Evolutionary conservation across 345 rosid species (phyloP).

Genomic region (Eucalyptus marginata): DNA sequence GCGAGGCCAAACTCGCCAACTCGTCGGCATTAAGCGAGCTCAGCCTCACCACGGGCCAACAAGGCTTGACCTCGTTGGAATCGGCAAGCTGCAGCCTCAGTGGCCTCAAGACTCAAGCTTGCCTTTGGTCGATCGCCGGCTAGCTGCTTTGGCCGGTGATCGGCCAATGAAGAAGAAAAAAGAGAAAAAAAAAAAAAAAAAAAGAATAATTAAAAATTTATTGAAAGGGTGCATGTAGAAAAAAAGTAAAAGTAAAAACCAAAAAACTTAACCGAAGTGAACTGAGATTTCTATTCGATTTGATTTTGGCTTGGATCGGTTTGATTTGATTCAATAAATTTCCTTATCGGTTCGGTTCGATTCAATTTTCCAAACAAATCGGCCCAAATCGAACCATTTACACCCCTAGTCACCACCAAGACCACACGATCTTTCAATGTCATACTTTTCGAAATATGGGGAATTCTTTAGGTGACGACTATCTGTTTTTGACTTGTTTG

Average conservation of each 20-base stretch:
- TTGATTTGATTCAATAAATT: no score
- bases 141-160: fast-evolving
- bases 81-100: fast-evolving
- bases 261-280: fast-evolving
- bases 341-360: fast-evolving
- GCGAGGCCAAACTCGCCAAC: fast-evolving
- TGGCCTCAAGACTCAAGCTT: fast-evolving
- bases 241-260: no score
- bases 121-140: fast-evolving
- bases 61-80: fast-evolving
- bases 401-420: not conserved
- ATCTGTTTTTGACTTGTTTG: not conserved
- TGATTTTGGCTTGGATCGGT: fast-evolving
- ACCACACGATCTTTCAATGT: not conserved
- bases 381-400: fast-evolving
- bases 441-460: not conserved
- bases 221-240: no score
- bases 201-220: no score
- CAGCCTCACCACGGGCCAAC: no score
- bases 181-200: fast-evolving
- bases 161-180: no score
- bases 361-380: no score
- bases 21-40: fast-evolving
- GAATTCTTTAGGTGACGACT: not conserved
- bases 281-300: fast-evolving